Base-by-base conservation (phyloP, 106 monocot genomes). In the Platanthera guangdongensis region DNA sequence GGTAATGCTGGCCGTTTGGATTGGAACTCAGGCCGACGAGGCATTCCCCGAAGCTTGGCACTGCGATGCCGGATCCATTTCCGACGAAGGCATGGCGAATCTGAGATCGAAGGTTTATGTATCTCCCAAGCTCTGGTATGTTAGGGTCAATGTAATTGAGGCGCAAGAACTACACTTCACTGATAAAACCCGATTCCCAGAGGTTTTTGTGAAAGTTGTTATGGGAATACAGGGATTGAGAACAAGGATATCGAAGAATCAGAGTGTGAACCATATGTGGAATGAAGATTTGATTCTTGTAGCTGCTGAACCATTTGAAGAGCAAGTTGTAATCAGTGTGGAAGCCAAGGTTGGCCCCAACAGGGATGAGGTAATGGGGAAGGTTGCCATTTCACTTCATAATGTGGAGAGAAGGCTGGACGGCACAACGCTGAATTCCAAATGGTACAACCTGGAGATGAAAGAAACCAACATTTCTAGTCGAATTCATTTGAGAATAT, bases 181-280 rank as follows among this genome's bases (percentile, higher is more conserved):
- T 3, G 68, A 68, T 68, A 74, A 74, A 18, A 74, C 74, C 45
- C 68, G 68, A 19, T 65, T 77, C 14, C 84, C 84, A 0, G 84
- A 80, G 18, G 80, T 72, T 2, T 84, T 73, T 45, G 76, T 76
- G 18, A 84, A 84, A 68, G 81, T 78, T 32, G 68, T 45, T 13
- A 12, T 68, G 68, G 68, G 68, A 68, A 46, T 45, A 12, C 68
- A 68, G 68, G 32, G 39, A 0, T 68, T 46, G 45, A 68, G 45
- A 46, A 68, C 68, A 5, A 68, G 15, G 46, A 68, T 15, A 68
- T 68, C 68, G 0, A 9, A 68, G 68, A 68, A 46, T 5, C 30
- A 25, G 4, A 8, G 39, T 12, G 15, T 68, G 14, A 76, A 76
- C 62, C 76, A 55, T 7, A 76, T 76, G 59, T 76, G 76, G 76